Evolutionary conservation across 2,329 filamentous ascomycete species (phyloP).

Genomic region (Dactylellina drechsleri): DNA sequence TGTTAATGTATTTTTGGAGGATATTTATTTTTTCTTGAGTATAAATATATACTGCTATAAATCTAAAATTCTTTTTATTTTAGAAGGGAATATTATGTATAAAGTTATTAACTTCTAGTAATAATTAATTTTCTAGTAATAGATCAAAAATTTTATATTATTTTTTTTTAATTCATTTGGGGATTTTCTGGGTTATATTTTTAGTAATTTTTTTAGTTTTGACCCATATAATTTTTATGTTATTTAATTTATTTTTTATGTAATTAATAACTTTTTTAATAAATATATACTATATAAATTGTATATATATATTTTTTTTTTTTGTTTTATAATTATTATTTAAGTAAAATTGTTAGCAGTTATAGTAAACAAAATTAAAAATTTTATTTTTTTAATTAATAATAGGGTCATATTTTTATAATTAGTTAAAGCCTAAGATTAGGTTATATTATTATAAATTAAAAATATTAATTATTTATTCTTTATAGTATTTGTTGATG

Average conservation of each 20-base stretch:
- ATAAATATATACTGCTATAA: slow-evolving; percentile 1
- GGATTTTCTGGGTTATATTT: not conserved
- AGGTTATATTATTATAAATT: too few relatives aligned
- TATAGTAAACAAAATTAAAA: slow-evolving; percentile 2
- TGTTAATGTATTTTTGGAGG: not conserved
- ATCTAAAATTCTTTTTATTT: not conserved
- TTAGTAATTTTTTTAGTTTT: not conserved
- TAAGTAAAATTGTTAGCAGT: not conserved
- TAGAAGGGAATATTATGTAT: not conserved
- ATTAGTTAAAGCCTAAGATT: too few relatives aligned
- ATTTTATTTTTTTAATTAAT: slow-evolving; percentile 3
- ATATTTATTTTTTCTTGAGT: not conserved
- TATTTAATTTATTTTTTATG: slow-evolving; percentile 1
- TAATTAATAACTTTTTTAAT: slow-evolving; percentile 1
- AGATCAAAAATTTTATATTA: not conserved
- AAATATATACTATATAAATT: not conserved
- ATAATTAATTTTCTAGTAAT: not conserved
- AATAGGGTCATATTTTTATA: too few relatives aligned
- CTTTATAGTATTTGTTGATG: too few relatives aligned
- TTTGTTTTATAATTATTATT: not conserved
- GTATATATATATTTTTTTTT: not conserved
- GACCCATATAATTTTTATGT: not conserved
- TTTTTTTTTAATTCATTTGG: not conserved
- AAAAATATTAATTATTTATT: too few relatives aligned
- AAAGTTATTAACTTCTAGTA: slow-evolving; percentile 4